phyloP scores from a whole-genome alignment of 345 rosid genomes.

The Crucihimalaya himalaica region DNA sequence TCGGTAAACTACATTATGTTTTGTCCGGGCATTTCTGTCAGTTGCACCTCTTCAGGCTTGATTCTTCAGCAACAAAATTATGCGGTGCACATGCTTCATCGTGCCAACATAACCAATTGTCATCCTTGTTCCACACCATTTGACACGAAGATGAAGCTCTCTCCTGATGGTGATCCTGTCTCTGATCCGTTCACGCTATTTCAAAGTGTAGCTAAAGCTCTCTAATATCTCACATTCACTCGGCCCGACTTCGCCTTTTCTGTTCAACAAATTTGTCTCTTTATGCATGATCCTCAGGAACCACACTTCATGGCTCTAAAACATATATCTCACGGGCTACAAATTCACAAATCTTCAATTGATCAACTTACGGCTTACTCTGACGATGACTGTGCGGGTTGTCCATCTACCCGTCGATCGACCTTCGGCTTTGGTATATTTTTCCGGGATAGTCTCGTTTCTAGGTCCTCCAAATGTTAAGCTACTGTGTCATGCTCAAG shows the following conservation, averaged over 20 bases:
- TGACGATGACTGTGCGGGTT: neutral
- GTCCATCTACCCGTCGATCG: neutral
- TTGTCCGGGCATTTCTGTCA: neutral
- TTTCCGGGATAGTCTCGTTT: too few relatives aligned
- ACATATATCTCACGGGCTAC: neutral
- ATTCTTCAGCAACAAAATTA: neutral
- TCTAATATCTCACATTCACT: neutral
- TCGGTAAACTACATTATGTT: neutral
- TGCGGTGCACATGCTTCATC: neutral
- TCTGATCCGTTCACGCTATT: neutral
- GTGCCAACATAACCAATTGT: neutral
- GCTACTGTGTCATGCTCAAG: too few relatives aligned
- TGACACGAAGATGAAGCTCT: neutral
- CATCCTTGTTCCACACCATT: neutral
- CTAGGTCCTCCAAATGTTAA: too few relatives aligned
- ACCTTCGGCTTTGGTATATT: too few relatives aligned
- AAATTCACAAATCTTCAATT: neutral
- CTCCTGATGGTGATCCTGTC: fast-evolving
- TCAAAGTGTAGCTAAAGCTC: neutral
- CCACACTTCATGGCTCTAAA: neutral
- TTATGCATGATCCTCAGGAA: neutral
- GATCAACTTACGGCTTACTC: neutral
- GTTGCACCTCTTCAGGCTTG: fast-evolving
- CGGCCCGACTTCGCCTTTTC: neutral
- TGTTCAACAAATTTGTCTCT: neutral